Base-by-base conservation (phyloP, 768 basidiomycete genomes). In the Macrolepiota dolichaula region DNA sequence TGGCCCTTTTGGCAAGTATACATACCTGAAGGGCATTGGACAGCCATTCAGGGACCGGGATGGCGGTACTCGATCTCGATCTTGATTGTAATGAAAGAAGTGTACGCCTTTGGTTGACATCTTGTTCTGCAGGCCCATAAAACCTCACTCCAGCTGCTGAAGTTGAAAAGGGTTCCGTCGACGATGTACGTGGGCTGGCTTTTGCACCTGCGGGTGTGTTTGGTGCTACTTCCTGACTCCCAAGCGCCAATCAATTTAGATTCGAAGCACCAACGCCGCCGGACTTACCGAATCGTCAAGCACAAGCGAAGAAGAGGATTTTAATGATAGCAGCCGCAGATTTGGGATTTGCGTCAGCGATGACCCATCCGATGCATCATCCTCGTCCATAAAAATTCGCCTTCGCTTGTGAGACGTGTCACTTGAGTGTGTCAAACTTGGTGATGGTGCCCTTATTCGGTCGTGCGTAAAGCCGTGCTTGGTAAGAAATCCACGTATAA, bases 401-500 rank as follows among this genome's bases (percentile, higher is more conserved):
- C 78, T 78, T 68, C 78, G 81, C 71, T 89, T 90, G 57, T 74
- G 76, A 59, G 83, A 77, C 10, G 62, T 63, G 53, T 52, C 62
- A 42, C 17, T 19, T 22, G 44, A 19, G 54, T 55, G 57, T n/a
- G 37, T 54, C 36, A 40, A 51, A 27, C 10, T 17, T 38, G 46
- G 44, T 47, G 67, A 73, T 66, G 66, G 64, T 49, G 64, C 49
- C 2, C 42, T 29, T 47, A 38, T 13, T 13, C 32, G n/a, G 10
- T 15, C 9, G 46, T 57, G 62, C 52, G 72, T 62, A 72, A 92
- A 93, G 1, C 83, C 81, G 70, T 94, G 81, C 65, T 80, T 79
- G 51, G 73, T 68, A 49, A 96, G 79, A 69, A 93, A 93, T 12
- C 76, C 73, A 53, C 85, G 79, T 25, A 92, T 74, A 7, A 82